These are phyloP conservation scores for Simplicillium sp. DNA, from an alignment of 2,329 filamentous ascomycete genomes.

Conservation along the genomic window DNA sequence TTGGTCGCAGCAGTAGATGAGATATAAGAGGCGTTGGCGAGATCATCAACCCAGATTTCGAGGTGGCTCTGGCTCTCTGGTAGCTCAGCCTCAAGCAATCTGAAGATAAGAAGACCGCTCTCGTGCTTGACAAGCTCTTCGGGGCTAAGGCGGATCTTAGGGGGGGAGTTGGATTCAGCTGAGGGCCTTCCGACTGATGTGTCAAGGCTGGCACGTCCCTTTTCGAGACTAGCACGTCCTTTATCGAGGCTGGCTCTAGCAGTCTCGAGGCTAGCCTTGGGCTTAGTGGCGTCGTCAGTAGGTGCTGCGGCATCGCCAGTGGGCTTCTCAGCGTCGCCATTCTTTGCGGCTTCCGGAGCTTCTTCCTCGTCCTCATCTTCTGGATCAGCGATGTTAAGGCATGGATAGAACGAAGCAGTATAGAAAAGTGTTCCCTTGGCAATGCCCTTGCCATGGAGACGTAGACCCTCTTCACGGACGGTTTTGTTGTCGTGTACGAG, in stretches of 20 bases:
- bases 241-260: slow-evolving; percentile 28
- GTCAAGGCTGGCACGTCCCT: background rate
- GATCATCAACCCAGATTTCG: slow-evolving; percentile 89
- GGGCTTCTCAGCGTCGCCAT: slow-evolving; percentile 16
- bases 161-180: slow-evolving; percentile 41
- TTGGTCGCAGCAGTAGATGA: slow-evolving; percentile 66
- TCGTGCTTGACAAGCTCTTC: slow-evolving; percentile 81
- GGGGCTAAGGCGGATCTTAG: slow-evolving; percentile 68
- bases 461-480: slow-evolving; percentile 56
- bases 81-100: slow-evolving; percentile 82
- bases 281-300: slow-evolving; percentile 3
- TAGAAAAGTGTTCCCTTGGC: slow-evolving; percentile 76
- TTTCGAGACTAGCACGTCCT: slow-evolving; percentile 25
- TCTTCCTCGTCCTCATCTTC: slow-evolving; percentile 66
- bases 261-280: slow-evolving; percentile 26
- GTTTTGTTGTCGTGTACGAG: slow-evolving; percentile 68
- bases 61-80: slow-evolving; percentile 66
- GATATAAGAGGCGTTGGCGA: slow-evolving; percentile 80
- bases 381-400: slow-evolving; percentile 77
- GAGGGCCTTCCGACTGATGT: slow-evolving; percentile 15
- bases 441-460: slow-evolving; percentile 61
- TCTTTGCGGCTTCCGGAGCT: slow-evolving; percentile 26
- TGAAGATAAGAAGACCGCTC: slow-evolving; percentile 89
- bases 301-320: slow-evolving; percentile 29
- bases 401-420: slow-evolving; percentile 83